phyloP scores from a whole-genome alignment of 176 grass and related monocot species.

The Cocos nucifera region DNA sequence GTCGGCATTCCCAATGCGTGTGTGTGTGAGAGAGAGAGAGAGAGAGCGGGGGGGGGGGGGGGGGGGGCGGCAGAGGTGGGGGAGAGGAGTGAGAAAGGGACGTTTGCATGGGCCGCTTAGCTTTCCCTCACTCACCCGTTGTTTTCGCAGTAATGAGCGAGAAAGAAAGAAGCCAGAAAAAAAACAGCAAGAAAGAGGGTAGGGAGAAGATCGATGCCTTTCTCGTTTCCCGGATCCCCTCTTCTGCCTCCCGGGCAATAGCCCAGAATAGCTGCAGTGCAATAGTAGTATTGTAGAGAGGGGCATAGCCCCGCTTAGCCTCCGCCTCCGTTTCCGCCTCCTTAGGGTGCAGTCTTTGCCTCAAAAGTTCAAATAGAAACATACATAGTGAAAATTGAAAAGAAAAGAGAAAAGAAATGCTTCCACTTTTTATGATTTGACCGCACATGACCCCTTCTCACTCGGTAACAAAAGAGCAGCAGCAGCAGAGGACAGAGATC shows the following conservation, averaged over 20 bases:
- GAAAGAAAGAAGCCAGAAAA: not conserved
- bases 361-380: slow-evolving; percentile 8
- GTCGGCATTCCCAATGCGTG: slow-evolving; percentile 5
- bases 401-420: slow-evolving; percentile 21
- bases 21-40: not conserved
- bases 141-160: slow-evolving; percentile 16
- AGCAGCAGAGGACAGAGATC: slow-evolving; percentile 32
- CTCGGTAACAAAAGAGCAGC: slow-evolving; percentile 46
- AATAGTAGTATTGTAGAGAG: not conserved
- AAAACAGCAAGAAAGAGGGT: not conserved
- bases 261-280: slow-evolving; percentile 13
- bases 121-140: slow-evolving; percentile 16
- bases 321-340: slow-evolving; percentile 26
- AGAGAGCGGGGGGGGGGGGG: slow-evolving; percentile 14
- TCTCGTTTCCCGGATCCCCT: not conserved
- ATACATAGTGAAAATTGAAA: not conserved
- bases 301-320: slow-evolving; percentile 3
- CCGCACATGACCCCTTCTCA: slow-evolving; percentile 51
- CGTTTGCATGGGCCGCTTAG: slow-evolving; percentile 19
- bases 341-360: slow-evolving; percentile 24
- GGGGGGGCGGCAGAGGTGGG: slow-evolving; percentile 29
- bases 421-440: slow-evolving; percentile 68
- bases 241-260: slow-evolving; percentile 12
- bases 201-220: not conserved
- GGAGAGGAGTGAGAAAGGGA: slow-evolving; percentile 21